Evolutionary conservation across 2,329 filamentous ascomycete species (phyloP).

Genomic region (Fusarium nygamai): DNA sequence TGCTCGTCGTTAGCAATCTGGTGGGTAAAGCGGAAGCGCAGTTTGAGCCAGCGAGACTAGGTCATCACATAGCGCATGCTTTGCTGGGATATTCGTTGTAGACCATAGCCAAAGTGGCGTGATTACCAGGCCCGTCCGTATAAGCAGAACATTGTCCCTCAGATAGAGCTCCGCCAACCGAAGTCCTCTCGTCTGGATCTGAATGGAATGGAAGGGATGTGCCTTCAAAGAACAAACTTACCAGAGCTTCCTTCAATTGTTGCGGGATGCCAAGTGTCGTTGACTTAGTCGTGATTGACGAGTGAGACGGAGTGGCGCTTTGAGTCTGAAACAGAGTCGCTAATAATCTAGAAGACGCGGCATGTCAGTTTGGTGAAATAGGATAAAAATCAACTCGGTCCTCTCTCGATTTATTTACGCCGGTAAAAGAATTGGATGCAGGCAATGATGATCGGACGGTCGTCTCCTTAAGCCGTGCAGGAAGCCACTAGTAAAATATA

Average conservation of each 20-base stretch:
- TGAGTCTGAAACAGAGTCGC: neutral
- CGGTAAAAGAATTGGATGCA: constrained; percentile 1
- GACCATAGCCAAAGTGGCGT: constrained; percentile 33
- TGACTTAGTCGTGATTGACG: constrained; percentile 9
- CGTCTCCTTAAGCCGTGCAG: constrained; percentile 12
- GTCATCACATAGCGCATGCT: constrained; percentile 3
- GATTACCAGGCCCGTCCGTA: constrained; percentile 38
- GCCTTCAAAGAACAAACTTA: constrained; percentile 28
- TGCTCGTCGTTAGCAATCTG: constrained; percentile 32
- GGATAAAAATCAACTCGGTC: constrained; percentile 14
- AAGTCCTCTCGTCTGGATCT: constrained; percentile 13
- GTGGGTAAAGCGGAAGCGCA: constrained; percentile 10
- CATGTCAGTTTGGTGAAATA: constrained; percentile 25
- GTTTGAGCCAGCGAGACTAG: neutral
- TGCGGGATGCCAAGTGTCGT: constrained; percentile 14
- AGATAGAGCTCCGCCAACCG: neutral
- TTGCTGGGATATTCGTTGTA: constrained; percentile 39
- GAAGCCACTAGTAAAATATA: constrained; percentile 26
- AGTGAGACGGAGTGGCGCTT: neutral
- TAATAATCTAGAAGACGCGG: constrained; percentile 19
- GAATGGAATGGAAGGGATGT: constrained; percentile 30
- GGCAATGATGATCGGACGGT: constrained; percentile 7
- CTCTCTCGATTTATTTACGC: constrained; percentile 11
- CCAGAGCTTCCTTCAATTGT: constrained; percentile 20
- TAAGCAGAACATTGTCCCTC: constrained; percentile 31